phyloP scores from a whole-genome alignment of 2,329 filamentous ascomycete species.

The Penicillium sp. region DNA sequence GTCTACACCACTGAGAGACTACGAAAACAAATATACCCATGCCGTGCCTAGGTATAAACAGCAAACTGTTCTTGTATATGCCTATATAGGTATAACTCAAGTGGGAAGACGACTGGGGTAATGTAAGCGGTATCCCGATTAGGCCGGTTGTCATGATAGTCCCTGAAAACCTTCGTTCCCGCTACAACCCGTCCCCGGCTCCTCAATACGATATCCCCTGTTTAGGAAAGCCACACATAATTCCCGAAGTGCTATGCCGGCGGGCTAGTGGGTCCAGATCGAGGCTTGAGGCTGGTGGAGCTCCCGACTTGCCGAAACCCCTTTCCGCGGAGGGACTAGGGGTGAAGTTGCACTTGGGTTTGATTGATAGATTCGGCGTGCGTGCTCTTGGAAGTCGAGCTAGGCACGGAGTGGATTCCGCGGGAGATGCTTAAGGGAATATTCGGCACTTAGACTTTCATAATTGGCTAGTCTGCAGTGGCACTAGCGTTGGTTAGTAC shows the following conservation, averaged over 20 bases:
- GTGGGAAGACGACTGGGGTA: no score
- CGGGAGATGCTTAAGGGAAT: neutral
- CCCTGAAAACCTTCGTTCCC: neutral
- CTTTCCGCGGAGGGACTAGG: conserved; percentile 12
- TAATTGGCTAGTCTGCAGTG: neutral
- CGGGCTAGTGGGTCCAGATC: neutral
- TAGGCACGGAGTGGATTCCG: neutral
- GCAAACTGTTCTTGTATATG: no score
- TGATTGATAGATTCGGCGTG: neutral
- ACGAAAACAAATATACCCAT: no score
- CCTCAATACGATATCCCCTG: neutral
- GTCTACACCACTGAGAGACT: no score
- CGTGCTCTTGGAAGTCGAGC: neutral
- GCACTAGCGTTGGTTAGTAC: no score
- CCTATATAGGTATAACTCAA: no score
- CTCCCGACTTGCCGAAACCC: conserved; percentile 9
- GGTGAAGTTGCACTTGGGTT: neutral
- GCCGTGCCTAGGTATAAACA: no score
- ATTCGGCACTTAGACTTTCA: neutral
- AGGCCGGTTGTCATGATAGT: no score
- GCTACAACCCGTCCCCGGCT: neutral
- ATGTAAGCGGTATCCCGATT: no score
- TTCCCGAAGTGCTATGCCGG: conserved; percentile 17
- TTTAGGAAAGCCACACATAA: neutral
- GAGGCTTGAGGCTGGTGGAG: neutral